Evolutionary conservation across 2,329 filamentous ascomycete genomes (phyloP).

Genomic region (Aspergillus flavus): DNA sequence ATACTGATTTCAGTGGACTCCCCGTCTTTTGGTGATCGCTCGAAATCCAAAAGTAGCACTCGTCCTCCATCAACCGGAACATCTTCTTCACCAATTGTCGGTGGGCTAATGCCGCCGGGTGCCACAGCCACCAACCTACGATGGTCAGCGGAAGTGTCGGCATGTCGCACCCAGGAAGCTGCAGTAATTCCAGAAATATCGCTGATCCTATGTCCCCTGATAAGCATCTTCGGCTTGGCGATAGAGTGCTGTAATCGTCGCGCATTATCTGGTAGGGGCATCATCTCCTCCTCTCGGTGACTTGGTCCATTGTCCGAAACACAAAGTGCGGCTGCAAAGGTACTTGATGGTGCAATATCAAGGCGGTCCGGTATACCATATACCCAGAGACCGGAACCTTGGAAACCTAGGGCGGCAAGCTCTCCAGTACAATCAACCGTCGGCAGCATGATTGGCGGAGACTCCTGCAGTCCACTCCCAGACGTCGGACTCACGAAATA

Average conservation of each 20-base stretch:
- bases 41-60: conserved; percentile 73
- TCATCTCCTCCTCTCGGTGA: not conserved
- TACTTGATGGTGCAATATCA: conserved; percentile 51
- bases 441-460: conserved; percentile 69
- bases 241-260: conserved; percentile 38
- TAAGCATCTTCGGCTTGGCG: conserved; percentile 64
- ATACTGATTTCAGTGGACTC: conserved; percentile 63
- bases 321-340: conserved; percentile 30
- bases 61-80: conserved; percentile 79
- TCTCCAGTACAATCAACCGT: conserved; percentile 70
- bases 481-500: conserved; percentile 72
- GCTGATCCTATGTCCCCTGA: conserved; percentile 67
- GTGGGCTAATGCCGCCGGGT: conserved; percentile 65
- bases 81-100: conserved; percentile 68
- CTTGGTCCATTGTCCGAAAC: not conserved
- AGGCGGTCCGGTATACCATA: conserved; percentile 77
- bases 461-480: conserved; percentile 53
- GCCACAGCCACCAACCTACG: conserved; percentile 68
- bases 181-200: conserved; percentile 68
- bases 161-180: conserved; percentile 70
- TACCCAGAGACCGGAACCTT: conserved; percentile 72
- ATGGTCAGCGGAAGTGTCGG: conserved; percentile 53
- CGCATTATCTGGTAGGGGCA: conserved; percentile 23
- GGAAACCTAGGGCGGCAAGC: conserved; percentile 72
- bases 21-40: conserved; percentile 62